Percentiles rank a stretch among this genome's conserved stretches.
phyloP scores from a whole-genome alignment of 129 eudicot species.

The Flaveria sonorensis region DNA sequence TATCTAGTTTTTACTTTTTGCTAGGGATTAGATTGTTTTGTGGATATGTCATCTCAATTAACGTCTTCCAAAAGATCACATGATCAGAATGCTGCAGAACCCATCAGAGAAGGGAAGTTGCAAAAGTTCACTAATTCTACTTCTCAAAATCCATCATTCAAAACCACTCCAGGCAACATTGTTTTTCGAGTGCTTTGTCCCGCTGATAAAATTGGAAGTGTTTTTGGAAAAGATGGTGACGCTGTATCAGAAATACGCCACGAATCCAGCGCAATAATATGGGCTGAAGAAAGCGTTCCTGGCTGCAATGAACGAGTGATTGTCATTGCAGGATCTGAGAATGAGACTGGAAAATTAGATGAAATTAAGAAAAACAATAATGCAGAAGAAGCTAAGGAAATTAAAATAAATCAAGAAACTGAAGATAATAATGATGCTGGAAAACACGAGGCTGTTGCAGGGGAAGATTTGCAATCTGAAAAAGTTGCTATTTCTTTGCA shows the following conservation, averaged over 20 bases:
- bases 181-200: slow-evolving; percentile 74
- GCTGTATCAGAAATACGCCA: slow-evolving; percentile 67
- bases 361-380: slow-evolving; percentile 35
- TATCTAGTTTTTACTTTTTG: neutral
- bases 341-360: slow-evolving; percentile 39
- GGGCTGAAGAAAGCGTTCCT: slow-evolving; percentile 65
- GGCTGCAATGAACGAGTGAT: slow-evolving; percentile 86
- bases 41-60: slow-evolving; percentile 58
- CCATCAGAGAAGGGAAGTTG: slow-evolving; percentile 62
- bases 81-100: slow-evolving; percentile 46
- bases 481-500: slow-evolving; percentile 51
- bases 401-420: slow-evolving; percentile 26
- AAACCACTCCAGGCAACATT: slow-evolving; percentile 39
- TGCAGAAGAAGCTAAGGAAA: slow-evolving; percentile 41
- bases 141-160: slow-evolving; percentile 38
- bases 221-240: slow-evolving; percentile 68
- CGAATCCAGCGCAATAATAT: slow-evolving; percentile 67
- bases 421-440: slow-evolving; percentile 41
- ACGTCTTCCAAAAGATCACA: slow-evolving; percentile 74
- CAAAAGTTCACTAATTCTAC: slow-evolving; percentile 48
- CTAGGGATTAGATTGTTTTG: too few species aligned
- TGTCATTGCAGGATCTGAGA: slow-evolving; percentile 52
- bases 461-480: slow-evolving; percentile 42
- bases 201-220: slow-evolving; percentile 51
- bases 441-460: slow-evolving; percentile 37